phyloP scores from a whole-genome alignment of 129 eudicot species.

The Solidago caesia region DNA sequence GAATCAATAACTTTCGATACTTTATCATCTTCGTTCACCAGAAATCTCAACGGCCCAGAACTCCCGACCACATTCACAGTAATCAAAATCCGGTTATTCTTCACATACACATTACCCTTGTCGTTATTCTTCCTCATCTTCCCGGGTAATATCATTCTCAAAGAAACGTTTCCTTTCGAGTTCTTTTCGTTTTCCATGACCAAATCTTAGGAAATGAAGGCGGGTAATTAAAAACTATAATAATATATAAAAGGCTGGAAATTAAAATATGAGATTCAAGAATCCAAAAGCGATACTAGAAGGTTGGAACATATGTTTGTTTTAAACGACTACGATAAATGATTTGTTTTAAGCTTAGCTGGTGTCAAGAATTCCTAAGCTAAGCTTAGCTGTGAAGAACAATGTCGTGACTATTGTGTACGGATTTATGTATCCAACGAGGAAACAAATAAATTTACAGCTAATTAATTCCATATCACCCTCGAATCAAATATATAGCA shows the following conservation, averaged over 20 bases:
- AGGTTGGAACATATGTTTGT: constrained; percentile 14
- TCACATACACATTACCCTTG: constrained; percentile 1
- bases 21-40: constrained; percentile 44
- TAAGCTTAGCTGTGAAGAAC: constrained; percentile 34
- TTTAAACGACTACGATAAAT: neutral
- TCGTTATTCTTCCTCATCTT: constrained; percentile 20
- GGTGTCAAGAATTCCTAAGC: constrained; percentile 28
- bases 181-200: neutral
- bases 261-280: constrained; percentile 18
- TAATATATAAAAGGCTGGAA: neutral
- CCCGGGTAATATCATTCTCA: neutral
- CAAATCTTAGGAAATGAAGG: constrained; percentile 7
- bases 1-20: constrained; percentile 43
- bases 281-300: constrained; percentile 9
- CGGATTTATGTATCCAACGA: neutral
- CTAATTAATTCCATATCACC: neutral
- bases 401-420: constrained; percentile 3
- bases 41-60: constrained; percentile 54
- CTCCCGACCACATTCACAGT: constrained; percentile 58
- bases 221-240: neutral
- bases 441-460: constrained; percentile 16
- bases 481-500: neutral
- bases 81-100: constrained; percentile 45
- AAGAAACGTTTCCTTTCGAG: constrained; percentile 14
- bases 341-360: neutral